Evolutionary conservation across 352 stramenopile species (phyloP).

Genomic region (Blastocystis sp.): DNA sequence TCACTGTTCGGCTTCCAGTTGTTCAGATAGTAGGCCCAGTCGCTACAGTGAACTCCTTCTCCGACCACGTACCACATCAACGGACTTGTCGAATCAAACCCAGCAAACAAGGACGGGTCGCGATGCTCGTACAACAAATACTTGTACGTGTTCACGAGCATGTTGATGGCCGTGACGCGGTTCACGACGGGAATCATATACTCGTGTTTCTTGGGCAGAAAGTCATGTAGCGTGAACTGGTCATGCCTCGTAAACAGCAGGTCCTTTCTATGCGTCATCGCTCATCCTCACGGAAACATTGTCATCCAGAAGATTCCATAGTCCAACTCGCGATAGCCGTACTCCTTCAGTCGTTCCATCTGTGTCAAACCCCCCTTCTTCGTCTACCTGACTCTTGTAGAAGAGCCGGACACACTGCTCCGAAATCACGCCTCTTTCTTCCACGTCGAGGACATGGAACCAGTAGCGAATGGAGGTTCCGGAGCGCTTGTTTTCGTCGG

Average conservation of each 20-base stretch:
- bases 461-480: background rate
- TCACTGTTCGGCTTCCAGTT: no score
- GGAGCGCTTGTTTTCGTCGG: conserved; percentile 25
- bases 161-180: background rate
- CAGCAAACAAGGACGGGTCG: background rate
- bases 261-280: conserved; percentile 1
- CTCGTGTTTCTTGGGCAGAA: background rate
- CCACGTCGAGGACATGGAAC: conserved; percentile 22
- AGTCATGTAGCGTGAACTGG: background rate
- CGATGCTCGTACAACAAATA: conserved; percentile 19
- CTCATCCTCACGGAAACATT: background rate
- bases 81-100: background rate
- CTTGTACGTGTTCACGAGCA: conserved; percentile 30
- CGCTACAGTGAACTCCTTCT: background rate
- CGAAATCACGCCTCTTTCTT: background rate
- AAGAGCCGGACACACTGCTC: background rate
- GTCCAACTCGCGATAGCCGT: background rate
- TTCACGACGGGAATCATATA: background rate
- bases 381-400: background rate
- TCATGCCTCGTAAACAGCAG: background rate
- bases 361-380: background rate
- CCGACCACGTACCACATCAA: background rate
- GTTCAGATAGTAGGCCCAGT: conserved; percentile 12
- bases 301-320: background rate
- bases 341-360: conserved; percentile 6